Percentiles rank a stretch among this genome's conserved stretches.
These are phyloP conservation scores for Russula griseocarnosa DNA, from an alignment of 768 basidiomycete genomes.

Conservation along the genomic window DNA sequence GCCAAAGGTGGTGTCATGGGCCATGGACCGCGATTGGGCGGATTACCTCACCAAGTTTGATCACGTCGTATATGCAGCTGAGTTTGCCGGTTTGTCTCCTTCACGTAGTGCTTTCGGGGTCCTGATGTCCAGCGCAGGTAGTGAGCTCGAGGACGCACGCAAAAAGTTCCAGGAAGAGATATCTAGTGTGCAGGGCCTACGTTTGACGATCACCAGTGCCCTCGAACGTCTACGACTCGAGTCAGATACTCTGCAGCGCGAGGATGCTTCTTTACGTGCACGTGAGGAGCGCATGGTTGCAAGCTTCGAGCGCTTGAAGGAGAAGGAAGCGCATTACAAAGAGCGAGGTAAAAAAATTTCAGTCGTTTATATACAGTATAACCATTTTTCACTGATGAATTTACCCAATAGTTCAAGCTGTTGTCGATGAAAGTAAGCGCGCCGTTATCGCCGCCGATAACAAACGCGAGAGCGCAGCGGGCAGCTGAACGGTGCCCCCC, in stretches of 20 bases:
- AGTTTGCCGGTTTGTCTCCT: constrained; percentile 38
- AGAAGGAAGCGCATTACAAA: constrained; percentile 42
- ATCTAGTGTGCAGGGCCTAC: constrained; percentile 52
- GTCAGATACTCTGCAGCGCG: constrained; percentile 41
- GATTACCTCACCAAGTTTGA: constrained; percentile 52
- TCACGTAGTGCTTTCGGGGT: background rate
- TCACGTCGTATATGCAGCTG: constrained; percentile 40
- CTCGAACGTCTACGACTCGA: constrained; percentile 40
- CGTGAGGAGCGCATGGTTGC: constrained; percentile 41
- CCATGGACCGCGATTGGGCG: constrained; percentile 60
- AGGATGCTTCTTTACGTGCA: constrained; percentile 40
- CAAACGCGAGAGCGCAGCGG: constrained; percentile 38
- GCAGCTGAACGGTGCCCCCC: constrained; percentile 10
- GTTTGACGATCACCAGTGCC: constrained; percentile 47
- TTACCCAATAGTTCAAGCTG: constrained; percentile 37
- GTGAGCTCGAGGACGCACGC: constrained; percentile 57
- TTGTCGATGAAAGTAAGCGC: constrained; percentile 44
- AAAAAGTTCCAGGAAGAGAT: constrained; percentile 60
- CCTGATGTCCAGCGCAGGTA: constrained; percentile 38
- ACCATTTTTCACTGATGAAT: background rate
- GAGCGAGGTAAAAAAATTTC: constrained; percentile 37
- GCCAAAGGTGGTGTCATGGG: constrained; percentile 70
- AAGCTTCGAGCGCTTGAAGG: constrained; percentile 41
- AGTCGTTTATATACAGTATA: background rate
- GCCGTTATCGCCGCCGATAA: constrained; percentile 45